Percentiles rank a stretch among this genome's conserved stretches.
phyloP scores from a whole-genome alignment of 495 filamentous ascomycete species.

The Tuber melanosporum region DNA sequence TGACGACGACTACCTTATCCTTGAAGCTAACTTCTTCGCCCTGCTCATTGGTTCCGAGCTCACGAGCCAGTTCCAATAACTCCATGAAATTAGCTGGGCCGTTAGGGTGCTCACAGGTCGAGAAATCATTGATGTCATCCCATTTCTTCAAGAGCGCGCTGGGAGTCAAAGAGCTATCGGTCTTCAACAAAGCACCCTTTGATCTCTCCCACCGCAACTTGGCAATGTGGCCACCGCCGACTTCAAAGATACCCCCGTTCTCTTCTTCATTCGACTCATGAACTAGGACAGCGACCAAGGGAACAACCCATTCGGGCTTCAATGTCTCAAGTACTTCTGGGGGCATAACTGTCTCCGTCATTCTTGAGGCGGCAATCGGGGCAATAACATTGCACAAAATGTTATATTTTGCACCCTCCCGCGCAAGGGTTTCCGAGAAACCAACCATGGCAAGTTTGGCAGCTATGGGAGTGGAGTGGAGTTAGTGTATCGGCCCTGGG shows the following conservation, averaged over 20 bases:
- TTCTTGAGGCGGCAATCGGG: constrained; percentile 89
- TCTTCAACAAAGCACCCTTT: constrained; percentile 82
- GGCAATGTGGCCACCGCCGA: constrained; percentile 84
- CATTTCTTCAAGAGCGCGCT: constrained; percentile 82
- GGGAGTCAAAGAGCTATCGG: constrained; percentile 80
- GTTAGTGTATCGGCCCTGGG: constrained; percentile 5
- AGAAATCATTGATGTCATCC: constrained; percentile 82
- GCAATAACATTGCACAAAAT: constrained; percentile 94
- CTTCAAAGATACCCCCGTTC: constrained; percentile 85
- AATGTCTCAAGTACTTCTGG: constrained; percentile 81
- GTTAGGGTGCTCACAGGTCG: constrained; percentile 70
- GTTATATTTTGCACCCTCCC: constrained; percentile 98
- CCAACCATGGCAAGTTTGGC: constrained; percentile 94
- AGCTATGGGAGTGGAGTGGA: constrained; percentile 47
- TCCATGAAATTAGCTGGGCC: constrained; percentile 86
- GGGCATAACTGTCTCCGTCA: constrained; percentile 98
- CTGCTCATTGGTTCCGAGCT: constrained; percentile 63
- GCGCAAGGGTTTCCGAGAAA: constrained; percentile 96
- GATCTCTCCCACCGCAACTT: constrained; percentile 95
- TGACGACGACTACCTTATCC: constrained; percentile 85
- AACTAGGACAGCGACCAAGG: constrained; percentile 79
- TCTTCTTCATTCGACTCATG: constrained; percentile 83
- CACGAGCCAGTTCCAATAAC: constrained; percentile 77
- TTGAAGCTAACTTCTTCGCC: constrained; percentile 80
- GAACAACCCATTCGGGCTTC: constrained; percentile 94